phyloP scores from a whole-genome alignment of 768 basidiomycete genomes.

The Mycena belliarum region DNA sequence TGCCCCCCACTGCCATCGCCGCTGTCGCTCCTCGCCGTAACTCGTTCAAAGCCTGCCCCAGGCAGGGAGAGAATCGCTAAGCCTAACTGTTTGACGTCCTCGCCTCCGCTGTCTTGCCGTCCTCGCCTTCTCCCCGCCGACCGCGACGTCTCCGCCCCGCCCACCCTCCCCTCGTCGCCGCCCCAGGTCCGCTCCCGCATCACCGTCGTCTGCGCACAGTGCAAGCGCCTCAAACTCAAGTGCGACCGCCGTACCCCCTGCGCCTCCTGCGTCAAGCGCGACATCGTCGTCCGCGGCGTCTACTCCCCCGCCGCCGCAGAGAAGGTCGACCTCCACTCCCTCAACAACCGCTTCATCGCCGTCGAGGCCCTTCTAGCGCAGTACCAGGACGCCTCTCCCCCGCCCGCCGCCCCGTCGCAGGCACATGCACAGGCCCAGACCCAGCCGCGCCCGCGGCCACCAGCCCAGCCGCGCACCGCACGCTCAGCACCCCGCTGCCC shows the following conservation, averaged over 20 bases:
- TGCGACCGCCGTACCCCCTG: constrained; percentile 82
- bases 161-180: too few relatives aligned
- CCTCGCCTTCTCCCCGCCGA: too few relatives aligned
- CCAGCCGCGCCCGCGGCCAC: too few relatives aligned
- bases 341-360: constrained; percentile 76
- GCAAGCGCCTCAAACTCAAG: constrained; percentile 85
- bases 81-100: too few relatives aligned
- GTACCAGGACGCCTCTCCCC: background rate
- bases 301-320: constrained; percentile 84
- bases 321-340: constrained; percentile 84
- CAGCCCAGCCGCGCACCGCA: background rate
- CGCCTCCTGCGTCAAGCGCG: constrained; percentile 76
- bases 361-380: constrained; percentile 45
- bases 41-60: too few relatives aligned
- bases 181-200: constrained; percentile 5
- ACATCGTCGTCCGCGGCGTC: constrained; percentile 68
- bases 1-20: too few relatives aligned
- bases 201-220: constrained; percentile 44
- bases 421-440: too few relatives aligned
- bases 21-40: too few relatives aligned
- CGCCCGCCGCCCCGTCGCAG: constrained; percentile 23
- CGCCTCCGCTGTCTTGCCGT: too few relatives aligned
- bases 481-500: constrained; percentile 1
- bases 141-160: too few relatives aligned
- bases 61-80: too few relatives aligned